These are phyloP conservation scores for Rheum nobile DNA, from an alignment of 148 eudicot genomes.

Conservation along the genomic window DNA sequence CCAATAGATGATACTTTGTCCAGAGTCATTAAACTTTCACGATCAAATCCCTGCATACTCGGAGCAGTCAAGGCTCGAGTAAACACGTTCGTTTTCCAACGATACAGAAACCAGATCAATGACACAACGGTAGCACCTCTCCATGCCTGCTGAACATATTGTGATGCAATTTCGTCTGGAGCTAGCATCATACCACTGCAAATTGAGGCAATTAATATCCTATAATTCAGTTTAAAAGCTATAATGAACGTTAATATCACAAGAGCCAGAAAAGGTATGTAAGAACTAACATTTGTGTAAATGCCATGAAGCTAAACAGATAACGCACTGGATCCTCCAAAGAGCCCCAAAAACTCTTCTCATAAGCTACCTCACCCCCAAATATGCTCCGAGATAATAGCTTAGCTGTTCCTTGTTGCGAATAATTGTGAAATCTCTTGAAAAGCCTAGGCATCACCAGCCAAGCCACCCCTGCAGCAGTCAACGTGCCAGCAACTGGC, in stretches of 20 bases:
- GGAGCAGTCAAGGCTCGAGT: constrained; percentile 46
- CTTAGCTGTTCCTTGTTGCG: constrained; percentile 56
- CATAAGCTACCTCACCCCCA: constrained; percentile 67
- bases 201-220: background rate
- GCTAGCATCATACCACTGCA: constrained; percentile 70
- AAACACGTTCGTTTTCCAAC: constrained; percentile 81
- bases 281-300: constrained; percentile 64
- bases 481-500: constrained; percentile 64
- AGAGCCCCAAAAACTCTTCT: constrained; percentile 92
- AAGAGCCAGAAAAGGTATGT: background rate
- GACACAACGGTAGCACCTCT: constrained; percentile 66
- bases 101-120: constrained; percentile 80
- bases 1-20: constrained; percentile 82
- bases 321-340: constrained; percentile 73
- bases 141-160: constrained; percentile 58
- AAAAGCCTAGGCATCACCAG: constrained; percentile 65
- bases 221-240: background rate
- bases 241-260: background rate
- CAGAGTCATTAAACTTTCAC: constrained; percentile 59
- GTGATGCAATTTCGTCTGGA: constrained; percentile 55
- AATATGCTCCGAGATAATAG: constrained; percentile 42
- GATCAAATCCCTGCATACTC: constrained; percentile 27
- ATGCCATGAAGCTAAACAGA: constrained; percentile 60
- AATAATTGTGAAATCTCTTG: constrained; percentile 59
- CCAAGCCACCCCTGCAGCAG: constrained; percentile 71